A percentile compares a stretch with the other conserved stretches of the same genome.
Conservation (phyloP, 257 asterid genomes). For the Solanum commersonii region DNA sequence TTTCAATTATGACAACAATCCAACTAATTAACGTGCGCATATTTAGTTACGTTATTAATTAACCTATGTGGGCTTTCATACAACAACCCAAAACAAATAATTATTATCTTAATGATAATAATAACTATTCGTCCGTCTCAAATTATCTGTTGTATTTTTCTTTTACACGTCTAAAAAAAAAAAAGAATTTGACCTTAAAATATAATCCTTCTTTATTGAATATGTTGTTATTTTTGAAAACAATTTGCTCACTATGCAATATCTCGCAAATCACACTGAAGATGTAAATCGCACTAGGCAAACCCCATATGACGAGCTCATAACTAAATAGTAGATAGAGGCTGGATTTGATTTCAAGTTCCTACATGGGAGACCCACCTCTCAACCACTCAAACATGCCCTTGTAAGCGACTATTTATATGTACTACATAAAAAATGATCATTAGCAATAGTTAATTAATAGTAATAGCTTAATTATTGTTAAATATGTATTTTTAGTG, state of each 20-base stretch:
- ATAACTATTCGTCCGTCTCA: not conserved
- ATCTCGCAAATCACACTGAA: rapidly evolving
- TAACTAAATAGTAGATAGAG: not conserved
- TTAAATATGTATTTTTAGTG: too few relatives aligned
- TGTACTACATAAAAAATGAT: too few relatives aligned
- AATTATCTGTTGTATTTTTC: not conserved
- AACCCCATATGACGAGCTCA: not conserved
- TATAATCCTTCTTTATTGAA: not conserved
- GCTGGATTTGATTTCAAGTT: not conserved
- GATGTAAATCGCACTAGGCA: not conserved
- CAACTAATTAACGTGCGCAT: constrained; percentile 2
- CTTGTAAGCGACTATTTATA: not conserved
- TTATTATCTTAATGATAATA: not conserved
- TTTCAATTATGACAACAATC: not conserved
- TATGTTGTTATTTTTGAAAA: too few relatives aligned
- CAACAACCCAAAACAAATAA: not conserved
- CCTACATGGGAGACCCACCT: not conserved
- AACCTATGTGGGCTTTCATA: not conserved
- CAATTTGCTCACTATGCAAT: not conserved
- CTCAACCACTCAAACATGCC: not conserved
- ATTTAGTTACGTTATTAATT: not conserved
- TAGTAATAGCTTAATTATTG: too few relatives aligned
- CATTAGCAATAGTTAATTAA: too few relatives aligned
- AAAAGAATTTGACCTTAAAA: not conserved
- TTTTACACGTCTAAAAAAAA: not conserved